A percentile compares a stretch with the other conserved stretches of the same genome.
These are phyloP conservation scores for Oidiodendron maius DNA, from an alignment of 495 filamentous ascomycete genomes.

Conservation along the genomic window DNA sequence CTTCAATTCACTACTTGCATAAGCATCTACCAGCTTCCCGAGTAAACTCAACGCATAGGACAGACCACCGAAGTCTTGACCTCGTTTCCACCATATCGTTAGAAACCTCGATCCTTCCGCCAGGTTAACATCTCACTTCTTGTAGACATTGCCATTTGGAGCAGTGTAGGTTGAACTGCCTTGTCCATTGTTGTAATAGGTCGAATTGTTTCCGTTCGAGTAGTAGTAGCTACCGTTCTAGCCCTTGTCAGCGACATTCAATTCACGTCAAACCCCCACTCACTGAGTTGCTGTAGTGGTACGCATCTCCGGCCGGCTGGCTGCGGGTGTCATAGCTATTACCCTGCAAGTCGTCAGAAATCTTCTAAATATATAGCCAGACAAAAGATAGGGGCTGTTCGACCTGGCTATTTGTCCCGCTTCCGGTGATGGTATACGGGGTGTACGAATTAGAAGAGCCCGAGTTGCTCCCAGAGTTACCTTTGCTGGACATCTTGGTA, in stretches of 20 bases:
- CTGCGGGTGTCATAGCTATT: conserved; percentile 21
- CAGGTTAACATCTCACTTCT: no score
- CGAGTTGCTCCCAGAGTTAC: conserved; percentile 5
- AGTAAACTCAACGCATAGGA: no score
- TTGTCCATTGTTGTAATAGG: conserved; percentile 16
- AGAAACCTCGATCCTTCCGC: no score
- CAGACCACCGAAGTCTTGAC: no score
- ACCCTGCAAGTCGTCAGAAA: conserved; percentile 8
- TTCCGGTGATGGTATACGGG: conserved; percentile 12
- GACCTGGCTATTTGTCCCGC: conserved; percentile 20
- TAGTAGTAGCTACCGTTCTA: conserved; percentile 24
- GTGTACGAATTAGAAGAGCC: no score
- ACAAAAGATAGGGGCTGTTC: background rate
- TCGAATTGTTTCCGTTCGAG: conserved; percentile 13
- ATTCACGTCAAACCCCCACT: background rate
- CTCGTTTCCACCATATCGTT: no score
- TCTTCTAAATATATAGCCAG: background rate
- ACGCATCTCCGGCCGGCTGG: conserved; percentile 15
- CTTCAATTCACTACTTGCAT: background rate
- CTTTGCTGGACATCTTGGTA: background rate
- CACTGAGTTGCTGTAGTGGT: conserved; percentile 20
- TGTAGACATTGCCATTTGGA: conserved; percentile 18
- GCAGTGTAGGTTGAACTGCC: conserved; percentile 21
- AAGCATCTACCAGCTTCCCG: no score
- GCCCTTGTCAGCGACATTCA: no score